Evolutionary conservation across 2,329 filamentous ascomycete species (phyloP), one percentile per base, ranked within the genome.

Genomic region (Nemania bipapillata): DNA sequence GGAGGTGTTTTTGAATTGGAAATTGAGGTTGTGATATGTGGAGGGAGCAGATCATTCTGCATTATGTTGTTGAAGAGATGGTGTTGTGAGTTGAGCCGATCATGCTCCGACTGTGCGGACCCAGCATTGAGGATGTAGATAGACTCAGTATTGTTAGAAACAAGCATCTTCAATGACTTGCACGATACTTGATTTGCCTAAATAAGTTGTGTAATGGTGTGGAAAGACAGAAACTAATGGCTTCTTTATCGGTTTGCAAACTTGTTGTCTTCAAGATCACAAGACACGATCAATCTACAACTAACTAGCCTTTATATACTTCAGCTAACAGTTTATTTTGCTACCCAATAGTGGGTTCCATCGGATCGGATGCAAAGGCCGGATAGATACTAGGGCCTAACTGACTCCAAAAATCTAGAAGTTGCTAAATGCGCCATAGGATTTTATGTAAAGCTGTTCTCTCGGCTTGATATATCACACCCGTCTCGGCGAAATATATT

Each of bases 41-140:
- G 66, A 52, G 69, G 69, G 12, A 71, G 64, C 7, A 71, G 20
- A 9, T 70, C 59, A 26, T 63, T 63, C 5, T 63, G 42, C 67
- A 71, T 65, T 12, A 68, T 63, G 17, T 66, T 63, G n/a, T 57
- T 56, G 40, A 67, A 71, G 2, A 70, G 30, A 24, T 9, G 20
- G 55, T 70, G 67, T 32, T 71, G 69, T 22, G 12, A 61, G 47
- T 71, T 68, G 9, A 71, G 50, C 20, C 69, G 54, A 6, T 53
- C 60, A 6, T 65, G 63, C 47, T 71, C 66, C 2, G 56, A 26
- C 17, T 71, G 49, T 12, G 63, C 60, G 9, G 65, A 62, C 1
- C 68, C 68, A 30, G 55, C 47, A 26, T 70, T 69, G 3, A 71
- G 69, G n/a, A 70, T 42, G 24, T 71, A 71, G 40, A 71, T 69